Evolutionary conservation across 2,329 filamentous ascomycete genomes (phyloP), one percentile per base, ranked within the genome.

Genomic region (Colletotrichum scovillei): DNA sequence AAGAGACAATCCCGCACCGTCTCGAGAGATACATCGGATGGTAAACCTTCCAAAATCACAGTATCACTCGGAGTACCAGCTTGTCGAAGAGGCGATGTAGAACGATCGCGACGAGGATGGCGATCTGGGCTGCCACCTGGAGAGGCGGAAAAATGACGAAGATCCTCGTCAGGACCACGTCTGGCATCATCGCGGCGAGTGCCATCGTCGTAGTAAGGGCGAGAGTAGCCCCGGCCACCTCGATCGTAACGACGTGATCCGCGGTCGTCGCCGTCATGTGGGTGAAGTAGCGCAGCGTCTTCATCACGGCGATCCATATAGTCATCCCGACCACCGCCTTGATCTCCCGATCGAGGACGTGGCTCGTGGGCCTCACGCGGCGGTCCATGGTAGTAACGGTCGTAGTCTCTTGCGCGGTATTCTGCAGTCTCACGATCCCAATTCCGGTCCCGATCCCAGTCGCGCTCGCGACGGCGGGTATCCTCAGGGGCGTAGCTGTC

Each of bases 11-110:
- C 81, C 38, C 82, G 82, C 85, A 90, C 88, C 82, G 89, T 86
- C 79, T 84, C 83, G 79, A 87, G 82, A 72, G 86, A 85, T 72
- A 88, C 82, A 68, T 85, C 84, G 70, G 82, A 78, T 38, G 88
- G 86, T 68, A 90, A 76, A 67, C 88, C 88, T 77, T 91, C 88
- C 56, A 91, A 81, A 66, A 90, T 88, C 64, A 90, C 82, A 42
- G 86, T 89, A 74, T 88, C 84, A 75, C 83, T 87, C 38, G 87
- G 86, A 70, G 77, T 78, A 62, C 84, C 84, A 32, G 83, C 82
- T 59, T 84, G 82, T 62, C 79, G 80, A 42, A 75, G 79, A 42
- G 79, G 83, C 74, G 74, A 75, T 73, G 65, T 24, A 69, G 73
- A 73, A 62, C 74, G 66, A 73, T 73, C 71, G 71, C 71, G 71